Evolutionary conservation across 768 basidiomycete species (phyloP), one percentile per base, ranked within the genome.

Genomic region (Boletellus ananas): DNA sequence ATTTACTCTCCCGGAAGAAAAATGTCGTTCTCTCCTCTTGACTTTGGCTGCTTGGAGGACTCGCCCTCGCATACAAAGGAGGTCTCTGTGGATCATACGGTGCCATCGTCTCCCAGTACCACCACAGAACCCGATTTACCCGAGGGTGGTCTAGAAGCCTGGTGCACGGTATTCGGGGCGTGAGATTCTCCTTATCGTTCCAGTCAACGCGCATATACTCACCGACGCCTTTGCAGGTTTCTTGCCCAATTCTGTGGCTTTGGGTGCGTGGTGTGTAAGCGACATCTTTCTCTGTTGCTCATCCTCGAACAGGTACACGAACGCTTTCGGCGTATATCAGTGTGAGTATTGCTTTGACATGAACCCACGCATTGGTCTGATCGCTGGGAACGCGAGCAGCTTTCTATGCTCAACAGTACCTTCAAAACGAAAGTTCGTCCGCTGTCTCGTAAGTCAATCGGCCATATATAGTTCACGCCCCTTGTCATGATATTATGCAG

Each of bases 301-400:
- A 50, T 23, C 14, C 17, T 8, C 23, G 11, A 34, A 7, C 17
- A 61, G 59, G 12, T 66, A 67, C 42, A 42, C 43, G 1, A 43
- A 1, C 34, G 17, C 64, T 6, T 66, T 65, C 31, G 64, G 64
- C 16, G 65, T 67, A 23, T 66, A 67, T 49, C 65, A 65, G 51
- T 57, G 63, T 61, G 6, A 27, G 1, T 27, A 0, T 35, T 14
- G n/a, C 29, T 11, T 34, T 21, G 13, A 35, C 11, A 11, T 23
- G 1, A 27, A 2, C 3, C 7, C 6, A 31, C 21, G 35, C 13
- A 12, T 39, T 23, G 6, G 7, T 6, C 45, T 34, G 41, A 52
- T 39, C 12, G 1, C 1, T 17, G 11, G 3, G 13, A 14, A 21
- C 16, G 4, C 9, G 14, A 45, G 12, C n/a, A 65, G 61, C 59